Evolutionary conservation across 2,329 filamentous ascomycete species (phyloP).

Genomic region (Diaporthe capsici): DNA sequence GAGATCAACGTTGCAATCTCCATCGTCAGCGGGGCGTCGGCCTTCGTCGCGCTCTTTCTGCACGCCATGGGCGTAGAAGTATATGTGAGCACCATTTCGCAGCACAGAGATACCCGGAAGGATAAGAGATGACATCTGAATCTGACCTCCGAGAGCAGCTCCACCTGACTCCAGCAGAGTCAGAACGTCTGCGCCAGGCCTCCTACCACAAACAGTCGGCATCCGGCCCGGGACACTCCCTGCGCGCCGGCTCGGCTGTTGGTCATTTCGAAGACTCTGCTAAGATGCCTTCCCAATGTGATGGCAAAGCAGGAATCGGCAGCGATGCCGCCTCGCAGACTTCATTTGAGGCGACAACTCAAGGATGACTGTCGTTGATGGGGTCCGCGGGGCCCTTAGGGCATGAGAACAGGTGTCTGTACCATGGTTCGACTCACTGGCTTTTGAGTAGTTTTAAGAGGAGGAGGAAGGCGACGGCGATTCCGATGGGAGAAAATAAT

Average conservation of each 20-base stretch:
- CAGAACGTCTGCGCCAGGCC: constrained; percentile 66
- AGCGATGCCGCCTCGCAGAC: not conserved
- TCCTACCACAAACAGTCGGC: constrained; percentile 70
- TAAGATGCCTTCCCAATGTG: constrained; percentile 37
- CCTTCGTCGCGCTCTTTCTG: constrained; percentile 67
- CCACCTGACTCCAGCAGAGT: constrained; percentile 66
- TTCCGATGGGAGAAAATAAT: no score
- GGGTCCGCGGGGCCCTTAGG: not conserved
- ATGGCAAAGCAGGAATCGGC: not conserved
- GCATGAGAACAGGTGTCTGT: not conserved
- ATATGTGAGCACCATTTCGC: constrained; percentile 55
- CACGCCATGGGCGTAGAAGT: constrained; percentile 65
- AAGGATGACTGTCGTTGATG: not conserved
- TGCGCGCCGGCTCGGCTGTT: constrained; percentile 60
- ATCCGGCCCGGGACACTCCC: constrained; percentile 65
- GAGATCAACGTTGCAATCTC: constrained; percentile 59
- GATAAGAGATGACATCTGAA: not conserved
- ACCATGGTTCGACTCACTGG: not conserved
- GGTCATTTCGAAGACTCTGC: constrained; percentile 57
- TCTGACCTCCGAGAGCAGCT: constrained; percentile 53
- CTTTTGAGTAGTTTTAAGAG: not conserved
- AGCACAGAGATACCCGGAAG: not conserved
- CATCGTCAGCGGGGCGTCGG: constrained; percentile 63
- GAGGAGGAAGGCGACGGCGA: no score
- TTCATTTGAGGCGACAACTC: not conserved